Percentiles rank a stretch among this genome's conserved stretches.
Conservation (phyloP, 257 asterid species). For the Rehmannia glutinosa region DNA sequence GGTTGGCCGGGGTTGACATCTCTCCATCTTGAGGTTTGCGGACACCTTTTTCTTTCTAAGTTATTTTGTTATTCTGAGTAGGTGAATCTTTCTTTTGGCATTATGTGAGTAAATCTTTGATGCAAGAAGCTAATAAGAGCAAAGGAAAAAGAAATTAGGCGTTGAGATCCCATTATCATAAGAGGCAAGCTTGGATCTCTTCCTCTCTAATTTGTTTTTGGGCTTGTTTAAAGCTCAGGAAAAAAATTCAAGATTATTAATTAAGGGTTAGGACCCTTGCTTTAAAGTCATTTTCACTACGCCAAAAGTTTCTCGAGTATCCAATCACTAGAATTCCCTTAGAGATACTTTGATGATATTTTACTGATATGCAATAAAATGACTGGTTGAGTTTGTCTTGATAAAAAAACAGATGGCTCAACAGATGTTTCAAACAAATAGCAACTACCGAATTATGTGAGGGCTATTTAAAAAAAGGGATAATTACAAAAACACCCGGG, state of each 20-base stretch:
- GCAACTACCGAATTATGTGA: too few species aligned
- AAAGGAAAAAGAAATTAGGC: not conserved
- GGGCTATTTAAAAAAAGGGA: too few species aligned
- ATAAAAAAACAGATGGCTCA: too few species aligned
- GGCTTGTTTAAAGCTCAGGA: constrained; percentile 1
- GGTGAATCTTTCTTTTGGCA: not conserved
- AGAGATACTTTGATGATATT: not conserved
- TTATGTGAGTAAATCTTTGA: not conserved
- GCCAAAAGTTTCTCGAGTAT: not conserved
- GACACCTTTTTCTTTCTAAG: constrained; percentile 9
- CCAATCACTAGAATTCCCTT: not conserved
- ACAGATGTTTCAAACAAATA: too few species aligned
- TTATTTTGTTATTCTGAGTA: not conserved
- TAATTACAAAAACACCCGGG: too few species aligned
- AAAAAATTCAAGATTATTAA: not conserved
- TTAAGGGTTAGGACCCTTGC: not conserved
- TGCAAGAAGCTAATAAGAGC: not conserved
- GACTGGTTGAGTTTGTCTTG: too few species aligned
- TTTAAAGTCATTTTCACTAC: not conserved
- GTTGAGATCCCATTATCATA: not conserved
- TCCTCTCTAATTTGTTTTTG: not conserved
- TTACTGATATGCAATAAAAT: too few species aligned
- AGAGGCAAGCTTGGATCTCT: not conserved
- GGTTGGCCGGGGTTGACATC: constrained; percentile 88
- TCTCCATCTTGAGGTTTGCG: constrained; percentile 78